phyloP scores from a whole-genome alignment of 768 basidiomycete genomes.

The Auricularia sp. region DNA sequence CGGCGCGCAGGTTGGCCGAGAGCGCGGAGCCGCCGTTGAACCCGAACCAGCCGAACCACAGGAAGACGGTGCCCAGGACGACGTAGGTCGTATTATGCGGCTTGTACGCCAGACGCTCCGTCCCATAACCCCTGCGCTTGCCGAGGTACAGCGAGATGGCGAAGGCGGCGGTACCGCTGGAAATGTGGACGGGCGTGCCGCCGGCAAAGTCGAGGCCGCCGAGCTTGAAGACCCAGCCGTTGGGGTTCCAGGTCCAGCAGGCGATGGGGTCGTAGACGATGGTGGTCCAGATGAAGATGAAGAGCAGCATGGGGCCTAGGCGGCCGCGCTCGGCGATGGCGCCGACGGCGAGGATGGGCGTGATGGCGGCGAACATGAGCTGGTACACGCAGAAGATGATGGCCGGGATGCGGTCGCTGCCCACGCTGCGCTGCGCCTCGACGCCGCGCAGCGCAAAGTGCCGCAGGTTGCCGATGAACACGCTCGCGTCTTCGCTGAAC shows the following conservation, averaged over 20 bases:
- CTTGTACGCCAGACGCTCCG: slow-evolving; percentile 82
- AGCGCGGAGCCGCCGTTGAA: slow-evolving; percentile 92
- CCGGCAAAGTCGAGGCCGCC: slow-evolving; percentile 91
- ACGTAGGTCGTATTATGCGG: slow-evolving; percentile 92
- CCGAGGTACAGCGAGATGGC: slow-evolving; percentile 89
- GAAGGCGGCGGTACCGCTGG: slow-evolving; percentile 83
- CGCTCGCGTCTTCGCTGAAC: slow-evolving; percentile 64
- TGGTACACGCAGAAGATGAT: slow-evolving; percentile 80
- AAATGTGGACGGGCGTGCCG: slow-evolving; percentile 94
- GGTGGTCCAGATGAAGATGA: slow-evolving; percentile 82
- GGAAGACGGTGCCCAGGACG: slow-evolving; percentile 81
- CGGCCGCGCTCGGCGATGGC: slow-evolving; percentile 85
- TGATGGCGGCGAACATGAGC: slow-evolving; percentile 83
- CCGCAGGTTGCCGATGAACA: slow-evolving; percentile 78
- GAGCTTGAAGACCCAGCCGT: slow-evolving; percentile 63
- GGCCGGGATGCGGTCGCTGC: slow-evolving; percentile 57
- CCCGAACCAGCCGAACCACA: slow-evolving; percentile 64
- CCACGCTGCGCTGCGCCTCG: slow-evolving; percentile 62
- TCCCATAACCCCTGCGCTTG: slow-evolving; percentile 84
- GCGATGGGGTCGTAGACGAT: slow-evolving; percentile 90
- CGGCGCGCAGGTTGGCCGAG: slow-evolving; percentile 77
- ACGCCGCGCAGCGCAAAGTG: slow-evolving; percentile 81
- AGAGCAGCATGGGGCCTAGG: slow-evolving; percentile 77
- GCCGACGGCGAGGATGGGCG: slow-evolving; percentile 84
- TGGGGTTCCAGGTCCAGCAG: slow-evolving; percentile 90